Percentiles rank a stretch among this genome's conserved stretches.
phyloP scores from a whole-genome alignment of 768 basidiomycete species.

The Agrocybe praecox region DNA sequence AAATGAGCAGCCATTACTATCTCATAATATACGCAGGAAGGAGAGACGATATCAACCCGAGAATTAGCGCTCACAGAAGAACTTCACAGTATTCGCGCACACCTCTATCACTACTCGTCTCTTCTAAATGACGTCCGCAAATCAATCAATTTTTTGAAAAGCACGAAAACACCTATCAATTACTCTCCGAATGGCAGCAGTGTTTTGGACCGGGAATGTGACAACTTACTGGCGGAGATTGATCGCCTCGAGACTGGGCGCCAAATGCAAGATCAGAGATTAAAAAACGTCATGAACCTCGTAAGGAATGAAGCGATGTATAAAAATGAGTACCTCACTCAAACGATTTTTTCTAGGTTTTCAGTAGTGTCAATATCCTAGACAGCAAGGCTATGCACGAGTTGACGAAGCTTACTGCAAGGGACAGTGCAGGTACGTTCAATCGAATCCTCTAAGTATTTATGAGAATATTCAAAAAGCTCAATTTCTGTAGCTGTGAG shows the following conservation, averaged over 20 bases:
- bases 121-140: conserved; percentile 55
- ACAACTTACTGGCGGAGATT: conserved; percentile 50
- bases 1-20: not conserved
- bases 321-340: not conserved
- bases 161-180: conserved; percentile 54
- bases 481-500: conserved; percentile 20
- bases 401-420: conserved; percentile 34
- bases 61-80: conserved; percentile 44
- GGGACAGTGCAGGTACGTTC: conserved; percentile 26
- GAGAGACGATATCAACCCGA: conserved; percentile 14
- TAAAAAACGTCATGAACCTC: conserved; percentile 52
- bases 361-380: conserved; percentile 43
- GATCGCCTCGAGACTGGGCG: conserved; percentile 45
- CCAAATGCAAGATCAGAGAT: conserved; percentile 43
- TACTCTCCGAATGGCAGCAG: conserved; percentile 17
- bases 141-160: conserved; percentile 45
- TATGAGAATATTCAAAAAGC: no score
- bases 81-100: conserved; percentile 57
- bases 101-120: conserved; percentile 53
- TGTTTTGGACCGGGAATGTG: conserved; percentile 47
- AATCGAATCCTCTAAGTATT: no score
- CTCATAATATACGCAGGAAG: conserved; percentile 9
- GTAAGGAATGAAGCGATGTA: conserved; percentile 30
- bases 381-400: conserved; percentile 42
- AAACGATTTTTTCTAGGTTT: conserved; percentile 30